Conservation (phyloP, 1,284 basidiomycete species). For the Cystobasidium slooffiae region DNA sequence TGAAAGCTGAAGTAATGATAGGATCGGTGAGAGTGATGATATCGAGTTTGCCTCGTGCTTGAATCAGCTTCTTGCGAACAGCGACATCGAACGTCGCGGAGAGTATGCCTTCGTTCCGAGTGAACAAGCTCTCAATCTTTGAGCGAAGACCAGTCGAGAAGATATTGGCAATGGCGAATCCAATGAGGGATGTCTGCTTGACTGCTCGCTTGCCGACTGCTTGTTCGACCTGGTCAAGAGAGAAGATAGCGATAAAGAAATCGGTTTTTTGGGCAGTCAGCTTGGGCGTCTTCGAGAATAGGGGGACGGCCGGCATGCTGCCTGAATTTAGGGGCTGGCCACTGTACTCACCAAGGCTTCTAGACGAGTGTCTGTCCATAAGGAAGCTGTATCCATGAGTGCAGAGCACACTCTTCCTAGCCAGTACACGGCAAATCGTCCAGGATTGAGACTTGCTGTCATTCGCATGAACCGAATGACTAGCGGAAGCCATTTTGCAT, state of each 20-base stretch:
- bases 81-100: conserved; percentile 8
- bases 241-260: not conserved
- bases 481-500: not conserved
- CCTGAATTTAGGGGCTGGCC: not conserved
- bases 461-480: conserved; percentile 13
- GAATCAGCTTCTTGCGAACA: conserved; percentile 7
- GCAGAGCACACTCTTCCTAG: not conserved
- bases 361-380: conserved; percentile 9
- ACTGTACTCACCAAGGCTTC: conserved; percentile 14
- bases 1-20: conserved; percentile 2
- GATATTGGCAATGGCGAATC: not conserved
- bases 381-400: not conserved
- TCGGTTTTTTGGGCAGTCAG: not conserved
- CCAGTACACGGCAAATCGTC: conserved; percentile 16
- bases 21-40: conserved; percentile 6
- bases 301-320: not conserved
- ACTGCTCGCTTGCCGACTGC: conserved; percentile 12
- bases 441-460: not conserved
- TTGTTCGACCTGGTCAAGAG: conserved; percentile 14
- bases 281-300: not conserved
- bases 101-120: conserved; percentile 2
- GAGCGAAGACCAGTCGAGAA: conserved; percentile 5
- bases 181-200: not conserved
- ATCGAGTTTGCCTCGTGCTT: conserved; percentile 3
- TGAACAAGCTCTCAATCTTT: conserved; percentile 9